A percentile compares a stretch with the other conserved stretches of the same genome.
phyloP scores from a whole-genome alignment of 192 early-diverging fungal genomes.

The Backusella tarrabulga region DNA sequence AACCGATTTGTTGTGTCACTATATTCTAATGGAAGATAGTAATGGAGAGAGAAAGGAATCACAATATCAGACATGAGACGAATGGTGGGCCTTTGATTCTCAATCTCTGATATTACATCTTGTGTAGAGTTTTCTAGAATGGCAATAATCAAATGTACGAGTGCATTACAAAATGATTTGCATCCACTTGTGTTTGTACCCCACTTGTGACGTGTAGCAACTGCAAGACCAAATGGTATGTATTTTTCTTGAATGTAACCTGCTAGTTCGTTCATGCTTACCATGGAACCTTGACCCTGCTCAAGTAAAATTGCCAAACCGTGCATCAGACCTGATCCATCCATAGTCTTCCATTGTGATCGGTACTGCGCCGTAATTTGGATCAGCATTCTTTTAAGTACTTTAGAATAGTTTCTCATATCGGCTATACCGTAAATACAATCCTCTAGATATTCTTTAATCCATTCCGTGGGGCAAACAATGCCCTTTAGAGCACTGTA shows the following conservation, averaged over 20 bases:
- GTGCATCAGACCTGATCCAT: conserved; percentile 47
- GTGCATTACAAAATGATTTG: conserved; percentile 37
- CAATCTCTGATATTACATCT: conserved; percentile 45
- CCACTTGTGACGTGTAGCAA: conserved; percentile 43
- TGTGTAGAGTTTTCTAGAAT: conserved; percentile 45
- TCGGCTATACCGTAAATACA: conserved; percentile 23
- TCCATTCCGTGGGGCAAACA: conserved; percentile 43
- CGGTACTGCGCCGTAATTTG: conserved; percentile 30
- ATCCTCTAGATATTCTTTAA: conserved; percentile 47
- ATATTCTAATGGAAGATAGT: conserved; percentile 29
- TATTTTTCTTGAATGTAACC: conserved; percentile 40
- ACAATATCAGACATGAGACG: conserved; percentile 48
- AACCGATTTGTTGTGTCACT: not conserved
- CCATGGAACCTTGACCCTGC: conserved; percentile 27
- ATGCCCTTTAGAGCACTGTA: conserved; percentile 35
- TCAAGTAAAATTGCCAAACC: conserved; percentile 41
- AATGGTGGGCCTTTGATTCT: conserved; percentile 37
- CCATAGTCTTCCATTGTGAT: conserved; percentile 43
- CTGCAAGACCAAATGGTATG: conserved; percentile 37
- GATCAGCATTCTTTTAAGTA: conserved; percentile 22
- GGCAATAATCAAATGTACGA: conserved; percentile 48
- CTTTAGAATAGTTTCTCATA: conserved; percentile 21
- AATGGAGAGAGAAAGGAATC: conserved; percentile 50
- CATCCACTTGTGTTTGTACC: conserved; percentile 27
- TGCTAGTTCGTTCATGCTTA: conserved; percentile 33